phyloP scores from a whole-genome alignment of 1,284 basidiomycete genomes.

The Moesziomyces antarcticus region DNA sequence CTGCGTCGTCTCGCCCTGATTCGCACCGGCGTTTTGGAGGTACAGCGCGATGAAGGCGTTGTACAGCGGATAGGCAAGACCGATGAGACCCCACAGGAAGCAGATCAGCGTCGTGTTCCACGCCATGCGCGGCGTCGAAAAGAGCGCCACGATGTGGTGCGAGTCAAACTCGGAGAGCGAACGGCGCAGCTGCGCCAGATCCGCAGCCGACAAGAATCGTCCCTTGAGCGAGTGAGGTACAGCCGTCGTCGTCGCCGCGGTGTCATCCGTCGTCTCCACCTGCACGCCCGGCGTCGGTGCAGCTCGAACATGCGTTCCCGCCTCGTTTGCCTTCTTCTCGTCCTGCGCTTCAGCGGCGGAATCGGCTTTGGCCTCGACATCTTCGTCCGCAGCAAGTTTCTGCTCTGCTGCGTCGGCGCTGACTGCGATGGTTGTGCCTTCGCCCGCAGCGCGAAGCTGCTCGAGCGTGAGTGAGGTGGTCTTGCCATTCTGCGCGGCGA shows the following conservation, averaged over 20 bases:
- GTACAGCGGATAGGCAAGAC: conserved; percentile 79
- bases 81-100: conserved; percentile 76
- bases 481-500: conserved; percentile 78
- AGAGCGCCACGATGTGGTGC: conserved; percentile 74
- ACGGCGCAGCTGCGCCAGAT: conserved; percentile 26
- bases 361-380: conserved; percentile 23
- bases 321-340: conserved; percentile 60
- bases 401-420: conserved; percentile 70
- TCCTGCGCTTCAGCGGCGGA: conserved; percentile 70
- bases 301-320: conserved; percentile 1
- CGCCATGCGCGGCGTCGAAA: conserved; percentile 75
- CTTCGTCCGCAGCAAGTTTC: conserved; percentile 35
- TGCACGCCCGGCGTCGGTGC: neutral
- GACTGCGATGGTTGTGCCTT: conserved; percentile 47
- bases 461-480: conserved; percentile 49
- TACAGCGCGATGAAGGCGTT: conserved; percentile 76
- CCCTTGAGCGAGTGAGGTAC: conserved; percentile 7
- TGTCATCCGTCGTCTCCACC: neutral
- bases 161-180: conserved; percentile 41
- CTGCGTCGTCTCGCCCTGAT: conserved; percentile 62
- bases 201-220: conserved; percentile 24
- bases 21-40: conserved; percentile 71
- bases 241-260: neutral
- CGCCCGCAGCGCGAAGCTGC: conserved; percentile 51
- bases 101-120: conserved; percentile 75